These are phyloP conservation scores for Chaetomium strumarium DNA, from an alignment of 2,329 filamentous ascomycete genomes.

Conservation along the genomic window DNA sequence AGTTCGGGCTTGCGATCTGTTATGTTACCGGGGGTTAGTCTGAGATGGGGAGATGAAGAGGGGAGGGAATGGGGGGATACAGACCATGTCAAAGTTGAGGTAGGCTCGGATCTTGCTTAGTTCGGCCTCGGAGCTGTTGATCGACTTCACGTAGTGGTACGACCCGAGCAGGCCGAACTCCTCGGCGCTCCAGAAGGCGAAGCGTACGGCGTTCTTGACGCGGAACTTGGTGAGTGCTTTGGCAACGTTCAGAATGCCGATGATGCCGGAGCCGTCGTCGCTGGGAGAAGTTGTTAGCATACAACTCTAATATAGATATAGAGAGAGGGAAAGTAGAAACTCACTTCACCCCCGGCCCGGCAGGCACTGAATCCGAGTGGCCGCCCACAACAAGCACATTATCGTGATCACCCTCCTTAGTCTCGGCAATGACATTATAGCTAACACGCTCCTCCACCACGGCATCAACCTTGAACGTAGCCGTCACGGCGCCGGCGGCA, in stretches of 20 bases:
- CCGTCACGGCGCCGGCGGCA: constrained; percentile 28
- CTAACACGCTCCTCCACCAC: constrained; percentile 19
- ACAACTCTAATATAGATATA: background rate
- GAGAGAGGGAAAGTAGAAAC: background rate
- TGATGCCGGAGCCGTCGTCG: constrained; percentile 24
- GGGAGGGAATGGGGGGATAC: background rate
- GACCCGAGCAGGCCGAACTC: constrained; percentile 55
- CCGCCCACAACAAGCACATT: constrained; percentile 24
- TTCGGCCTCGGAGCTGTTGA: constrained; percentile 37
- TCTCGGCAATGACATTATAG: constrained; percentile 26
- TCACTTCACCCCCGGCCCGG: constrained; percentile 24
- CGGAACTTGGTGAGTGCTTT: constrained; percentile 23
- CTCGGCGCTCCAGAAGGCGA: constrained; percentile 56
- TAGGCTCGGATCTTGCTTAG: constrained; percentile 47
- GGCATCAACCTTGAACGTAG: constrained; percentile 26
- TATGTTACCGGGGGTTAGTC: background rate
- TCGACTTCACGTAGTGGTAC: constrained; percentile 42
- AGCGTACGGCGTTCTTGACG: constrained; percentile 47
- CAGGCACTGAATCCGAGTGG: constrained; percentile 23
- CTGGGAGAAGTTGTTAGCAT: constrained; percentile 1
- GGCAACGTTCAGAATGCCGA: constrained; percentile 24
- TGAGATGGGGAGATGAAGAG: background rate
- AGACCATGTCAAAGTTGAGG: constrained; percentile 51
- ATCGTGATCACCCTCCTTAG: constrained; percentile 24
- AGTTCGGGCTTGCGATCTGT: constrained; percentile 43